phyloP scores from a whole-genome alignment of 257 asterid species.

The Primulina eburnea region DNA sequence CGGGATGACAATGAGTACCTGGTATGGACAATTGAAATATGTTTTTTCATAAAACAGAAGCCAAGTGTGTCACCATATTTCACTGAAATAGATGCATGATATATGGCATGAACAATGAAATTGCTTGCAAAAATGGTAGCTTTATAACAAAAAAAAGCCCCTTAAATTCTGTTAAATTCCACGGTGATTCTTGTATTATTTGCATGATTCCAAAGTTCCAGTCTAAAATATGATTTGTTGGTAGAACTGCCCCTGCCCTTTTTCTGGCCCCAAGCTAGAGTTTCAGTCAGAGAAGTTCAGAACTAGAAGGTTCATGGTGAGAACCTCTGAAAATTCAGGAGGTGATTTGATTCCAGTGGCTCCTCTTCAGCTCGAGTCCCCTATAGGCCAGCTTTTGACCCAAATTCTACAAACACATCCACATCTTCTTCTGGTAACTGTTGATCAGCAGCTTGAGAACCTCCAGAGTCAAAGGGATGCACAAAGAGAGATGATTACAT shows the following conservation, averaged over 20 bases:
- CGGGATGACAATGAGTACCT: background rate
- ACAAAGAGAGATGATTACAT: constrained; percentile 38
- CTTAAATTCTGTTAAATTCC: background rate
- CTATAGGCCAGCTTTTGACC: constrained; percentile 81
- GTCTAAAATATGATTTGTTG: background rate
- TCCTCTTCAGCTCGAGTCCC: constrained; percentile 76
- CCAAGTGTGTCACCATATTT: background rate
- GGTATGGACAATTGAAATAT: background rate
- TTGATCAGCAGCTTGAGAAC: constrained; percentile 88
- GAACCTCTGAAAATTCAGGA: constrained; percentile 55
- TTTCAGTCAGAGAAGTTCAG: constrained; percentile 44
- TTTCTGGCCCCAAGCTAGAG: constrained; percentile 48
- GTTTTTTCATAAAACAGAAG: background rate
- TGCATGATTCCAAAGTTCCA: background rate
- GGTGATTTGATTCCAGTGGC: constrained; percentile 61
- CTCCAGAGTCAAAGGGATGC: constrained; percentile 70
- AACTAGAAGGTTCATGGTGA: constrained; percentile 46
- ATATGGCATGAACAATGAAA: constrained; percentile 9
- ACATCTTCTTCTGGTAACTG: constrained; percentile 69
- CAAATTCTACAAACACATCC: constrained; percentile 73
- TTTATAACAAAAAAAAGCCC: background rate
- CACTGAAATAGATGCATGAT: background rate
- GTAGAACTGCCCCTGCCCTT: constrained; percentile 31
- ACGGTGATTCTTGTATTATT: background rate
- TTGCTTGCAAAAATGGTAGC: background rate